Conservation (phyloP, 1,284 basidiomycete genomes). For the Naganishia sp. region DNA sequence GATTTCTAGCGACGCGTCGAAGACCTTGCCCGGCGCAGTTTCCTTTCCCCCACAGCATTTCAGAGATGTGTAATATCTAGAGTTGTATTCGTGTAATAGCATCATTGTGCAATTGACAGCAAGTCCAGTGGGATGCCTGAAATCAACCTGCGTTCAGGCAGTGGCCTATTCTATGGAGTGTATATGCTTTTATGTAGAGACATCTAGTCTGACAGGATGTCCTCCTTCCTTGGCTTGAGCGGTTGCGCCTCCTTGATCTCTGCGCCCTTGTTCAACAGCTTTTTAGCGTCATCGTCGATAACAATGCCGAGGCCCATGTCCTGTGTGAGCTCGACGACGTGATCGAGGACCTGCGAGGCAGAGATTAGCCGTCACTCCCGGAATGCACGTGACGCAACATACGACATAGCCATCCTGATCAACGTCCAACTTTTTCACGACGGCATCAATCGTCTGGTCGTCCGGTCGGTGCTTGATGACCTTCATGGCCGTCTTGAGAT, state of each 20-base stretch:
- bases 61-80: conserved; percentile 2
- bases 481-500: conserved; percentile 84
- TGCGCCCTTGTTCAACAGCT: conserved; percentile 48
- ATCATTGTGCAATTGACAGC: conserved; percentile 19
- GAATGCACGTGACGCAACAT: conserved; percentile 35
- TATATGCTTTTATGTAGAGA: neutral
- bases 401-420: conserved; percentile 96
- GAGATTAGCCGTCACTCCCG: conserved; percentile 36
- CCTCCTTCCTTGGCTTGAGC: conserved; percentile 51
- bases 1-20: conserved; percentile 2
- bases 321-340: conserved; percentile 54
- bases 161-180: neutral
- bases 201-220: conserved; percentile 49
- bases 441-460: conserved; percentile 82
- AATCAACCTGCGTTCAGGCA: neutral
- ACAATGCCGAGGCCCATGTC: conserved; percentile 53
- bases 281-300: conserved; percentile 49
- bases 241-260: conserved; percentile 52
- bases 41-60: no score
- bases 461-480: conserved; percentile 94
- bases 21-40: no score
- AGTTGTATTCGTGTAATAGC: conserved; percentile 27
- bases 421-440: conserved; percentile 91
- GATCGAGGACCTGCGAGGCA: conserved; percentile 53
- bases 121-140: neutral